Conservation (phyloP, 345 rosid species). For the Hirschfeldia incana region DNA sequence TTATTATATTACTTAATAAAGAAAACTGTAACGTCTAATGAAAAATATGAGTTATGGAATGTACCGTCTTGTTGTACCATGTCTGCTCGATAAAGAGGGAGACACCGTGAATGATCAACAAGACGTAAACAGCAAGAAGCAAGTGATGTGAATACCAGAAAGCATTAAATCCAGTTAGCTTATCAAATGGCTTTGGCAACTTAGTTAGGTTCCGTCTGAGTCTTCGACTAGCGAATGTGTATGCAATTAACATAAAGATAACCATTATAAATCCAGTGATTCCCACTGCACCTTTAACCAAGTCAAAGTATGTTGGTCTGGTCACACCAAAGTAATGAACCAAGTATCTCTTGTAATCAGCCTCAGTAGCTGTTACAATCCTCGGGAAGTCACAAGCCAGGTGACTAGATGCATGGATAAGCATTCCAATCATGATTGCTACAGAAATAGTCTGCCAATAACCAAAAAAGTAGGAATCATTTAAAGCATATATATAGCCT, state of each 20-base stretch:
- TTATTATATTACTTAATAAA: neutral
- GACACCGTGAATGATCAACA: slow-evolving; percentile 72
- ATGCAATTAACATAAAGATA: slow-evolving; percentile 71
- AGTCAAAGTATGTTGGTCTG: slow-evolving; percentile 66
- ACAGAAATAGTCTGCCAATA: slow-evolving; percentile 24
- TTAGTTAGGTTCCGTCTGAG: slow-evolving; percentile 72
- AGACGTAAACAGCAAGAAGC: slow-evolving; percentile 64
- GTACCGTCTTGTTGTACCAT: slow-evolving; percentile 90
- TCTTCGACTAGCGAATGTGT: slow-evolving; percentile 78
- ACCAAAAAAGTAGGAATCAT: neutral
- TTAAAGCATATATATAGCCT: neutral
- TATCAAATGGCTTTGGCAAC: slow-evolving; percentile 86
- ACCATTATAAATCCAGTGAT: slow-evolving; percentile 85
- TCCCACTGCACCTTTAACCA: slow-evolving; percentile 68
- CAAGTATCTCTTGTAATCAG: slow-evolving; percentile 36
- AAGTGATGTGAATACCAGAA: slow-evolving; percentile 99
- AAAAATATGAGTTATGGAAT: neutral
- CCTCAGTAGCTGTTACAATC: slow-evolving; percentile 46
- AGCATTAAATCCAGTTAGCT: slow-evolving; percentile 91
- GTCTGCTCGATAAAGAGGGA: slow-evolving; percentile 67
- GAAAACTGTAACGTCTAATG: neutral
- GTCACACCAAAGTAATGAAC: slow-evolving; percentile 53
- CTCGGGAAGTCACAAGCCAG: slow-evolving; percentile 90
- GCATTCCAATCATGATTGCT: slow-evolving; percentile 51
- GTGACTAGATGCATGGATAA: slow-evolving; percentile 82